Percentiles rank a stretch among this genome's conserved stretches.
Evolutionary conservation across 1,284 basidiomycete species (phyloP).

Genomic region (Apiotrichum montevideense): DNA sequence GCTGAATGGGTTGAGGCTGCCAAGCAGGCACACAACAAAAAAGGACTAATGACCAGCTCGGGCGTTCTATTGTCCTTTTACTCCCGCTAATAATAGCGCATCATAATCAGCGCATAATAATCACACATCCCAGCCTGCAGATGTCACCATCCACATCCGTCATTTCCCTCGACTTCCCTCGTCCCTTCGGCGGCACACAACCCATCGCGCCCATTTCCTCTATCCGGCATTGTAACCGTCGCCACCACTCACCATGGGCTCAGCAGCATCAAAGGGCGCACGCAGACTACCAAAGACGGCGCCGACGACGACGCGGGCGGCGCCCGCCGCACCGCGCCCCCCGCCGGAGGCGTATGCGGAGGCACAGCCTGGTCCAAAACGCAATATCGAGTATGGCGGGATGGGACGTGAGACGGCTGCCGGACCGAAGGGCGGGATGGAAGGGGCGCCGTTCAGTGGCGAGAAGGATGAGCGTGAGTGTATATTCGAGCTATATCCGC

Average conservation of each 20-base stretch:
- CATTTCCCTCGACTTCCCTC: background rate
- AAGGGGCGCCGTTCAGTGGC: conserved; percentile 28
- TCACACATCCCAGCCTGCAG: no score
- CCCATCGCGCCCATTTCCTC: background rate
- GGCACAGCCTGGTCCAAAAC: no score
- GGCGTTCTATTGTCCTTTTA: background rate
- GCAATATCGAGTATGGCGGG: conserved; percentile 2
- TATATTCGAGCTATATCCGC: background rate
- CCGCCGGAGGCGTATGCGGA: conserved; percentile 10
- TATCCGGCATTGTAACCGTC: background rate
- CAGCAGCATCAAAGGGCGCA: conserved; percentile 59
- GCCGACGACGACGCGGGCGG: conserved; percentile 3
- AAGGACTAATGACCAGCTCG: background rate
- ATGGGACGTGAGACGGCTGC: background rate
- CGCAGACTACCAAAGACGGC: conserved; percentile 57
- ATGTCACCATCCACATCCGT: no score
- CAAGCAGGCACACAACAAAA: no score
- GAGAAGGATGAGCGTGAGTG: conserved; percentile 44
- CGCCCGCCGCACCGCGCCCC: conserved; percentile 3
- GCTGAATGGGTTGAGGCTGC: no score
- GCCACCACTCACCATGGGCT: conserved; percentile 56
- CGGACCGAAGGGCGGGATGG: no score
- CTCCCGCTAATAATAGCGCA: background rate
- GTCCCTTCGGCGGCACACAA: background rate
- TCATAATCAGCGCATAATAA: background rate